Evolutionary conservation across 768 basidiomycete genomes (phyloP).

Genomic region (Suillus decipiens): DNA sequence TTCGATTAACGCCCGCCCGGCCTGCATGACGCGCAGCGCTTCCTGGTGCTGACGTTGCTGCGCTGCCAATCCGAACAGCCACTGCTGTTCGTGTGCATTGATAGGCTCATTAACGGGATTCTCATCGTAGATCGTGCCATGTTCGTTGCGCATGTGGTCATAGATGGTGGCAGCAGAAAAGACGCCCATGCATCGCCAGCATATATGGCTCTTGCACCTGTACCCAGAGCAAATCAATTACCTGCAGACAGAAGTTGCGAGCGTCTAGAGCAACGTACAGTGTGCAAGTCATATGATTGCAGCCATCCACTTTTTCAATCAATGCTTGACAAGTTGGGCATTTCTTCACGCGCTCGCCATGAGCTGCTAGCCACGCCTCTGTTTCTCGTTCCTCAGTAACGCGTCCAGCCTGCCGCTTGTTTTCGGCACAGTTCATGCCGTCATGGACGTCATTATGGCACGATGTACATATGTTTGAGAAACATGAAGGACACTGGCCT

Average conservation of each 20-base stretch:
- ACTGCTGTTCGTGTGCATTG: constrained; percentile 26
- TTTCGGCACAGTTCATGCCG: constrained; percentile 57
- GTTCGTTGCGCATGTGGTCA: constrained; percentile 37
- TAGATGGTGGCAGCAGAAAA: constrained; percentile 39
- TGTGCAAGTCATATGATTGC: constrained; percentile 78
- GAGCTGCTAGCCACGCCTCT: constrained; percentile 55
- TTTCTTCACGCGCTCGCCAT: constrained; percentile 59
- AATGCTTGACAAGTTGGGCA: constrained; percentile 70
- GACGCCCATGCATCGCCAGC: constrained; percentile 60
- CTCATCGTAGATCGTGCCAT: constrained; percentile 33
- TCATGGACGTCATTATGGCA: constrained; percentile 67
- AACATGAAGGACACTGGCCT: constrained; percentile 70
- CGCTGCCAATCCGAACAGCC: constrained; percentile 19
- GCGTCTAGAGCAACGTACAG: constrained; percentile 18
- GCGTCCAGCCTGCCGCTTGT: constrained; percentile 26
- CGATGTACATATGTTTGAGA: constrained; percentile 60
- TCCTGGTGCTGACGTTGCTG: constrained; percentile 13
- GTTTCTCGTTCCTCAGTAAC: constrained; percentile 52
- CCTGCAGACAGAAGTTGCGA: too few relatives aligned
- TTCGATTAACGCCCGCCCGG: constrained; percentile 3
- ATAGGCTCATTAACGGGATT: constrained; percentile 9
- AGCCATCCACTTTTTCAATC: constrained; percentile 73
- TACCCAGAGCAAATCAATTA: not conserved
- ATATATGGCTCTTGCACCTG: constrained; percentile 74
- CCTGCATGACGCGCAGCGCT: not conserved